Evolutionary conservation across 2,329 filamentous ascomycete species (phyloP).

Genomic region (Knufia petricola): DNA sequence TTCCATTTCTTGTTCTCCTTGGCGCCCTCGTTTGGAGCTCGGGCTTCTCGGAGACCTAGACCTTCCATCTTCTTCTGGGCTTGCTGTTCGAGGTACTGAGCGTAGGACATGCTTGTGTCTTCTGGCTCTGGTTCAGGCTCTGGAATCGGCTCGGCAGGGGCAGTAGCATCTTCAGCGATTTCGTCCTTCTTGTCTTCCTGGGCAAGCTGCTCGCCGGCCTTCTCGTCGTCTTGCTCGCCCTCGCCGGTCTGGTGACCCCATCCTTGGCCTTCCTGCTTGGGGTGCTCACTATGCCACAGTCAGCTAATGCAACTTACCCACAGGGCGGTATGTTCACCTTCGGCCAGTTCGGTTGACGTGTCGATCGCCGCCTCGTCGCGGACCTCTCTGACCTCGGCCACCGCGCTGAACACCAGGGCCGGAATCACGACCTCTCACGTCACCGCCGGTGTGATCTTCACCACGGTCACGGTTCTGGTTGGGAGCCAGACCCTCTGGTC

Average conservation of each 20-base stretch:
- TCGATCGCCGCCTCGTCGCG: conserved; percentile 48
- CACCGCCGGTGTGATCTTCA: conserved; percentile 51
- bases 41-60: conserved; percentile 57
- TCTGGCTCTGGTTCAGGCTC: conserved; percentile 48
- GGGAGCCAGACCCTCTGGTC: conserved; percentile 26
- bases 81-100: conserved; percentile 72
- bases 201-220: conserved; percentile 82
- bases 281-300: conserved; percentile 30
- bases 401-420: conserved; percentile 46
- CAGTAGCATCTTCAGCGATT: conserved; percentile 29
- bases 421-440: conserved; percentile 27
- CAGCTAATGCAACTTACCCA: conserved; percentile 18
- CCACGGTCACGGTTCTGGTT: conserved; percentile 62
- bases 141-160: conserved; percentile 23
- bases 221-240: conserved; percentile 82
- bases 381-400: conserved; percentile 51
- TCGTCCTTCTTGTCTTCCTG: conserved; percentile 71
- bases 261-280: conserved; percentile 58
- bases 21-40: conserved; percentile 86
- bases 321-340: conserved; percentile 38
- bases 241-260: conserved; percentile 79
- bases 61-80: conserved; percentile 65
- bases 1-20: conserved; percentile 60
- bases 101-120: conserved; percentile 84
- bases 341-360: conserved; percentile 49